phyloP scores from a whole-genome alignment of 2,329 filamentous ascomycete species.

The Nemania sp. region DNA sequence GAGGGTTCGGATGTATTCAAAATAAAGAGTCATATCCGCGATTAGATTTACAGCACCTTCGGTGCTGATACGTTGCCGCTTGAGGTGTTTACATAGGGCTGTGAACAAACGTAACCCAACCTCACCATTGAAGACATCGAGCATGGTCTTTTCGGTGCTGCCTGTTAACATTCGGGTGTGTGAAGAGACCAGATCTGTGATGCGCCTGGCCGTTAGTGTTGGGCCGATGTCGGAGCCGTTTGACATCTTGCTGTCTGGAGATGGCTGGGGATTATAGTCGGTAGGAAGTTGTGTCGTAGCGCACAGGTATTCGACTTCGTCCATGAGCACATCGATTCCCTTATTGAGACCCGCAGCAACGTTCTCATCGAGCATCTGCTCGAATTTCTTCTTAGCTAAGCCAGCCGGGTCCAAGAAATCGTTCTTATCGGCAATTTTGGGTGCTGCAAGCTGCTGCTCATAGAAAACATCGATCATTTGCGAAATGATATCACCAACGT shows the following conservation, averaged over 20 bases:
- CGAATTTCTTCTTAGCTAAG: conserved; percentile 96
- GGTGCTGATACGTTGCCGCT: conserved; percentile 89
- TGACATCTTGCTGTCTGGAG: conserved; percentile 40
- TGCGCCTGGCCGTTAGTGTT: conserved; percentile 74
- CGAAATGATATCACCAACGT: conserved; percentile 95
- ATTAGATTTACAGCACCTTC: conserved; percentile 91
- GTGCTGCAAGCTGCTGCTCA: conserved; percentile 84
- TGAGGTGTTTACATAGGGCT: conserved; percentile 94
- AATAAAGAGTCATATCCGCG: conserved; percentile 94
- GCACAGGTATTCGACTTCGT: conserved; percentile 94
- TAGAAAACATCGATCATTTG: conserved; percentile 99
- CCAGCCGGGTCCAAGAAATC: conserved; percentile 92
- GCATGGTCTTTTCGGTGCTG: conserved; percentile 95
- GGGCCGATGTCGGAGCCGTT: conserved; percentile 57
- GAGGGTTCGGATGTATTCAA: conserved; percentile 78
- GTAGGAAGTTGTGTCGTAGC: conserved; percentile 83
- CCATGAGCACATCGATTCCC: conserved; percentile 97
- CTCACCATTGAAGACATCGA: conserved; percentile 98
- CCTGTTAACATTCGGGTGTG: conserved; percentile 93
- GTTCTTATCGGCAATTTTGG: conserved; percentile 84
- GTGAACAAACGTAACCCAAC: conserved; percentile 91
- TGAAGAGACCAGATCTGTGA: conserved; percentile 82
- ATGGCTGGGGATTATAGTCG: conserved; percentile 79
- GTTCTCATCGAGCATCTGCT: conserved; percentile 97
- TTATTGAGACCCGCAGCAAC: conserved; percentile 96